Evolutionary conservation across 495 filamentous ascomycete species (phyloP).

Genomic region (Daldinia decipiens): DNA sequence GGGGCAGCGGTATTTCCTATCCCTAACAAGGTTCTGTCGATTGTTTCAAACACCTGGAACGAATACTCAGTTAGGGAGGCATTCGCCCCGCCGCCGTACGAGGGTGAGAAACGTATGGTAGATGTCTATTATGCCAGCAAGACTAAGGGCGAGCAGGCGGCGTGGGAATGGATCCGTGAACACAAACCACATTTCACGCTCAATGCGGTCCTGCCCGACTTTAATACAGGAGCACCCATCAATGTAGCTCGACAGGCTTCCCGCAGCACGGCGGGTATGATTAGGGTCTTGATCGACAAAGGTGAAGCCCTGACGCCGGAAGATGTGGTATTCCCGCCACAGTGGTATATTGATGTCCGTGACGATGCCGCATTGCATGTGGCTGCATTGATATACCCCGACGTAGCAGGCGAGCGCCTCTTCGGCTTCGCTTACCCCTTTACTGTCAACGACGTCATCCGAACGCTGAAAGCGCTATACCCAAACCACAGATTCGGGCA

Average conservation of each 20-base stretch:
- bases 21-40: conserved; percentile 20
- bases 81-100: conserved; percentile 29
- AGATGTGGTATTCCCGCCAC: conserved; percentile 10
- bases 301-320: neutral
- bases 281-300: conserved; percentile 21
- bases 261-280: conserved; percentile 20
- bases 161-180: conserved; percentile 37
- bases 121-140: conserved; percentile 33
- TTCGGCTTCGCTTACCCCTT: conserved; percentile 32
- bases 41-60: conserved; percentile 36
- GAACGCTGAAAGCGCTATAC: conserved; percentile 11
- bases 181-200: conserved; percentile 42
- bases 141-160: conserved; percentile 35
- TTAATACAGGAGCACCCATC: conserved; percentile 31
- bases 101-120: neutral
- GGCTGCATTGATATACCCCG: conserved; percentile 33
- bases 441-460: conserved; percentile 30
- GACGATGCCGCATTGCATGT: conserved; percentile 37
- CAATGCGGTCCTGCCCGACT: conserved; percentile 36
- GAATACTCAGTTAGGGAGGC: conserved; percentile 28
- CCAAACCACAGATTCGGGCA: conserved; percentile 21
- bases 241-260: conserved; percentile 22
- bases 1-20: conserved; percentile 10
- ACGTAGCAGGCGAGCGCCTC: conserved; percentile 28
- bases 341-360: conserved; percentile 32